Conservation (phyloP, 2,329 filamentous ascomycete species). For the Tolypocladium pustulatum region DNA sequence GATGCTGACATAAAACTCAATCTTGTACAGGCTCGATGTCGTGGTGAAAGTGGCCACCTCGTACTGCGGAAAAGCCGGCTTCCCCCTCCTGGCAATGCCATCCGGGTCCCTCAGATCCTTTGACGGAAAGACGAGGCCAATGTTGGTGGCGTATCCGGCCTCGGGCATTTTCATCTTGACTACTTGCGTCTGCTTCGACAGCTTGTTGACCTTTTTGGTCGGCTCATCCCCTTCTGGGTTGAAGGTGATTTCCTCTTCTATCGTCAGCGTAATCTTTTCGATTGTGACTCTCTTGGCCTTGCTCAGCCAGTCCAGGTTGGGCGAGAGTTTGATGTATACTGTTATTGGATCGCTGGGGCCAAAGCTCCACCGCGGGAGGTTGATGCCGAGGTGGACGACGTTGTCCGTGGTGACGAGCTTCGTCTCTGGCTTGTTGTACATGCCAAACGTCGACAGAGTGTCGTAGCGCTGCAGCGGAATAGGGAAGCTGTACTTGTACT, state of each 20-base stretch:
- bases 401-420: constrained; percentile 81
- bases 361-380: constrained; percentile 91
- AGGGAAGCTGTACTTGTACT: constrained; percentile 85
- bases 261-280: constrained; percentile 82
- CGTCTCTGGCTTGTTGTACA: constrained; percentile 95
- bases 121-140: constrained; percentile 81
- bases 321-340: constrained; percentile 88
- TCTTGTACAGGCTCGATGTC: constrained; percentile 89
- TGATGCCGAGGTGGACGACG: constrained; percentile 82
- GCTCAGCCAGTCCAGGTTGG: constrained; percentile 81
- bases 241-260: constrained; percentile 98
- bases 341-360: constrained; percentile 90
- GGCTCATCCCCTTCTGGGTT: constrained; percentile 97
- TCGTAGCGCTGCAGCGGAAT: constrained; percentile 90
- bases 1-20: constrained; percentile 91
- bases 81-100: constrained; percentile 75
- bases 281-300: constrained; percentile 91
- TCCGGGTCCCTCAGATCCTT: constrained; percentile 82
- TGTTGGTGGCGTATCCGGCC: constrained; percentile 83
- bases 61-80: constrained; percentile 81
- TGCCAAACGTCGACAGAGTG: constrained; percentile 94
- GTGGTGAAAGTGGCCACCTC: constrained; percentile 87
- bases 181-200: constrained; percentile 72
- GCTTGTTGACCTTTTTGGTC: constrained; percentile 75
- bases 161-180: constrained; percentile 82